phyloP scores from a whole-genome alignment of 2,329 filamentous ascomycete species.

The Raffaelea albimanens region DNA sequence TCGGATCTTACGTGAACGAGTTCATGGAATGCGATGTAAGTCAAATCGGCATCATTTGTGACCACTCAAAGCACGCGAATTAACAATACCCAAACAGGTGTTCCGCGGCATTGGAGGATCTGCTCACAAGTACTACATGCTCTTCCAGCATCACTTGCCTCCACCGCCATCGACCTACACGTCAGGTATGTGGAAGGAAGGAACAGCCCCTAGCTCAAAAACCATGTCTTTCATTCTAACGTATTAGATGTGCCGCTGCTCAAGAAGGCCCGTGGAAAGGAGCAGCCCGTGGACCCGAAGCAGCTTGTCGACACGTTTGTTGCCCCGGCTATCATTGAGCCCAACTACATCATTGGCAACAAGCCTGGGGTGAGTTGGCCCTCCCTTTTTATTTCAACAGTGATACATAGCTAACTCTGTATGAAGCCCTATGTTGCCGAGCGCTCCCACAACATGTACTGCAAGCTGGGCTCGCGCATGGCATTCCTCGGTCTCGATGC shows the following conservation, averaged over 20 bases:
- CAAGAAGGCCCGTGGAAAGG: slow-evolving; percentile 35
- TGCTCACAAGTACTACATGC: slow-evolving; percentile 95
- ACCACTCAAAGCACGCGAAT: not conserved
- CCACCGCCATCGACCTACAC: slow-evolving; percentile 82
- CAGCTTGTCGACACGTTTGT: slow-evolving; percentile 73
- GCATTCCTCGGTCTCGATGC: slow-evolving; percentile 86
- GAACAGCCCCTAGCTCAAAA: no score
- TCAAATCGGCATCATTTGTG: not conserved
- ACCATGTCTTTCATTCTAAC: no score
- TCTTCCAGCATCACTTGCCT: slow-evolving; percentile 91
- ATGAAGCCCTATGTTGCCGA: slow-evolving; percentile 80
- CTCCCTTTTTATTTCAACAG: slow-evolving; percentile 42
- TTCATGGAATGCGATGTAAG: slow-evolving; percentile 68
- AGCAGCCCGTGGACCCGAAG: slow-evolving; percentile 51
- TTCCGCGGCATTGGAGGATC: slow-evolving; percentile 87
- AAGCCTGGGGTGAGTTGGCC: slow-evolving; percentile 63
- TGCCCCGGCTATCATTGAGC: slow-evolving; percentile 41
- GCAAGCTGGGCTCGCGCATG: slow-evolving; percentile 72
- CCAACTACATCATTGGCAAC: slow-evolving; percentile 70
- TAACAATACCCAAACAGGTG: slow-evolving; percentile 38
- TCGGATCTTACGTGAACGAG: slow-evolving; percentile 83
- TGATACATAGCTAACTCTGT: slow-evolving; percentile 29
- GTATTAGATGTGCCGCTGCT: slow-evolving; percentile 20
- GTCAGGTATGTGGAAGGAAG: slow-evolving; percentile 54
- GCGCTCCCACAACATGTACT: slow-evolving; percentile 76